Evolutionary conservation across 2,329 filamentous ascomycete species (phyloP).

Genomic region (Colletotrichum liaoningense): DNA sequence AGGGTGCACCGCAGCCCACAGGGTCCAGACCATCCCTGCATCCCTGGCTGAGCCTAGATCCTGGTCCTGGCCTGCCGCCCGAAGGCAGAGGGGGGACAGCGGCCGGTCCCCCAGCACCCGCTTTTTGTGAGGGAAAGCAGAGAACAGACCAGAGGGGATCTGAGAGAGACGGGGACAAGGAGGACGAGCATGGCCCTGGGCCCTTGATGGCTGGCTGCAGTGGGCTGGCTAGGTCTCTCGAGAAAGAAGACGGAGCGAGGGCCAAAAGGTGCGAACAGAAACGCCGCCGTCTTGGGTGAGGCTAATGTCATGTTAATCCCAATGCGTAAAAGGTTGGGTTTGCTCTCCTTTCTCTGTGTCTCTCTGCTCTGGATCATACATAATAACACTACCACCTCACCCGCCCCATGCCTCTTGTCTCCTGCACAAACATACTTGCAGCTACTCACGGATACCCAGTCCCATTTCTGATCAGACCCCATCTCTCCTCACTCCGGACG

Average conservation of each 20-base stretch:
- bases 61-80: conserved; percentile 12
- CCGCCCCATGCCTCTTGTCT: not conserved
- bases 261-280: not conserved
- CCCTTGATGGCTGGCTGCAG: not conserved
- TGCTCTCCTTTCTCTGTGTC: not conserved
- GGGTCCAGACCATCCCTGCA: conserved; percentile 33
- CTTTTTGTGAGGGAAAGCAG: conserved; percentile 7
- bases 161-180: not conserved
- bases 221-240: not conserved
- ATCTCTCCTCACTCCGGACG: not conserved
- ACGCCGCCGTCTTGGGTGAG: not conserved
- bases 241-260: not conserved
- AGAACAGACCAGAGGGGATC: not conserved
- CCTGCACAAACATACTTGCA: not conserved
- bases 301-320: not conserved
- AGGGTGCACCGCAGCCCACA: conserved; percentile 21
- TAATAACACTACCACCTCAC: not conserved
- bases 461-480: not conserved
- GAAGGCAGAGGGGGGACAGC: conserved; percentile 2
- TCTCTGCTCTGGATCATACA: conserved; percentile 3
- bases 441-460: not conserved
- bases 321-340: not conserved
- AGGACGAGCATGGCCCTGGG: not conserved
- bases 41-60: conserved; percentile 23
- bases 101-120: not conserved